Evolutionary conservation across 2,329 filamentous ascomycete genomes (phyloP).

Genomic region (Colletotrichum lindemuthianum): DNA sequence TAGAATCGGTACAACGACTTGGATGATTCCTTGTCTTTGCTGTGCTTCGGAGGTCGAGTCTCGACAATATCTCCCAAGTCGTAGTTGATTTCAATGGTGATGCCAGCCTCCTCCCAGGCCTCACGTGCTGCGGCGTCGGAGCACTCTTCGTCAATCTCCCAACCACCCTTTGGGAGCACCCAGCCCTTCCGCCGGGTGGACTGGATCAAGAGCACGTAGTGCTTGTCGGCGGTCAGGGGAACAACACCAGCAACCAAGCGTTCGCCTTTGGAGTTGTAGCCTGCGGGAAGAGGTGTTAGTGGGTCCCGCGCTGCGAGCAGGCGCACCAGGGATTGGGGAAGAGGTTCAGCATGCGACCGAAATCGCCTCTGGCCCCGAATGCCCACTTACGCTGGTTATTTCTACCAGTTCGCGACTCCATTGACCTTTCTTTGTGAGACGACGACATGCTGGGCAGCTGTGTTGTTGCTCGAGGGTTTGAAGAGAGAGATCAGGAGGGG

Average conservation of each 20-base stretch:
- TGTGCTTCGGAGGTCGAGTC: conserved; percentile 81
- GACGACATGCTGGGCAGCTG: conserved; percentile 34
- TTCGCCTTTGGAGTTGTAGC: conserved; percentile 92
- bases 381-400: conserved; percentile 80
- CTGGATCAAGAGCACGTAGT: conserved; percentile 91
- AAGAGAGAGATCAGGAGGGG: conserved; percentile 13
- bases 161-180: conserved; percentile 97
- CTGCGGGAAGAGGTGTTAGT: conserved; percentile 63
- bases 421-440: conserved; percentile 57
- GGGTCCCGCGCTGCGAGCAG: conserved; percentile 39
- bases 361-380: conserved; percentile 27
- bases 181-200: conserved; percentile 90
- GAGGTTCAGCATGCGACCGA: conserved; percentile 17
- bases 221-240: conserved; percentile 85
- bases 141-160: conserved; percentile 93
- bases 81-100: conserved; percentile 83
- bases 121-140: conserved; percentile 85
- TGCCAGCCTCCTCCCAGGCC: conserved; percentile 98
- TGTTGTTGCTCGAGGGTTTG: conserved; percentile 18
- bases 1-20: conserved; percentile 81
- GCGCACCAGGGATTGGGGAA: conserved; percentile 34
- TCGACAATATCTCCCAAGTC: conserved; percentile 90
- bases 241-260: conserved; percentile 95
- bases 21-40: conserved; percentile 64
- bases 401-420: conserved; percentile 80